phyloP scores from a whole-genome alignment of 2,329 filamentous ascomycete genomes.

The Parafenestella ontariensis region DNA sequence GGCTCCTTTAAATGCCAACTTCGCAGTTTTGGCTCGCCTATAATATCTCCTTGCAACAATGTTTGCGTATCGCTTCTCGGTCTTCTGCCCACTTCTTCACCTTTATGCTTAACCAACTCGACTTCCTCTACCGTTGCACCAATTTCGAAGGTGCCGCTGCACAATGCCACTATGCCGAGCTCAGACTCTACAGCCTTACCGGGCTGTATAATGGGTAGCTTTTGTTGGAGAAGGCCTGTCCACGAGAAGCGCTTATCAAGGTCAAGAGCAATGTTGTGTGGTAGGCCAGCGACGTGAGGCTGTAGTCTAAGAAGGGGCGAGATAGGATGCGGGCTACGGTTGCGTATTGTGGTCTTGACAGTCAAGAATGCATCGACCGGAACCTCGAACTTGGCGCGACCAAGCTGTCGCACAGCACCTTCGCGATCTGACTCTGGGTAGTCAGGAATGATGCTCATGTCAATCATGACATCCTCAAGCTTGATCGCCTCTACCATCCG shows the following conservation, averaged over 20 bases:
- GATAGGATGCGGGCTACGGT: constrained; percentile 73
- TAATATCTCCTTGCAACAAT: constrained; percentile 35
- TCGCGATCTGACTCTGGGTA: constrained; percentile 11
- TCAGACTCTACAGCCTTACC: constrained; percentile 66
- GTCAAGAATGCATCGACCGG: constrained; percentile 70
- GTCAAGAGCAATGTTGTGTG: constrained; percentile 76
- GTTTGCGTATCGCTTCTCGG: constrained; percentile 33
- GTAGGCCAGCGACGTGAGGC: constrained; percentile 76
- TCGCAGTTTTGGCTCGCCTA: constrained; percentile 49
- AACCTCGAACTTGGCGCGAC: constrained; percentile 56
- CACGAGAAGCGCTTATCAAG: constrained; percentile 82
- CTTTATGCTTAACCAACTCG: constrained; percentile 52
- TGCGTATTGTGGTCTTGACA: constrained; percentile 74
- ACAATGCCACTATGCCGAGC: constrained; percentile 77
- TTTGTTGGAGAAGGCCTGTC: constrained; percentile 83
- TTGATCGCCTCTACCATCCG: constrained; percentile 85
- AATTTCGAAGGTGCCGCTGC: constrained; percentile 82
- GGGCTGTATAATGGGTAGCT: constrained; percentile 68
- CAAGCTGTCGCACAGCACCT: constrained; percentile 45
- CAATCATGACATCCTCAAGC: constrained; percentile 75
- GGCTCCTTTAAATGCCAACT: constrained; percentile 56
- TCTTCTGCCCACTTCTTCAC: constrained; percentile 23
- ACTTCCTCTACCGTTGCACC: constrained; percentile 83
- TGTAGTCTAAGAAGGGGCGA: constrained; percentile 77
- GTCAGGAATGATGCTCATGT: constrained; percentile 54